Conservation (phyloP, 495 filamentous ascomycete species). For the Hypoxylon lienhwacheense region DNA sequence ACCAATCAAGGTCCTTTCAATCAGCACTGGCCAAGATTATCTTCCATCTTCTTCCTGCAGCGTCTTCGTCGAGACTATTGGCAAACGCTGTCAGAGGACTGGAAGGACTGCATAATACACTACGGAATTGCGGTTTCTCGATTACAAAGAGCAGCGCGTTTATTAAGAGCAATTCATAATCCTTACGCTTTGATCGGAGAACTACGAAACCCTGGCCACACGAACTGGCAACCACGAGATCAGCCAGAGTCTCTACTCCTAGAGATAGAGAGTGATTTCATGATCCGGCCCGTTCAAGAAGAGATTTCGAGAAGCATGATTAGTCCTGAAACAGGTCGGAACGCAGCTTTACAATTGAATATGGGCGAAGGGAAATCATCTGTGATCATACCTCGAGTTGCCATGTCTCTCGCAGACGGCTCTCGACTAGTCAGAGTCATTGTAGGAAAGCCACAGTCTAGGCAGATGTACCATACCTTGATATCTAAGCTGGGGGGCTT, state of each 20-base stretch:
- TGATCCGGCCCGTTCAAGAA: constrained; percentile 63
- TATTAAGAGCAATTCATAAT: constrained; percentile 31
- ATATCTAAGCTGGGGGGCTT: constrained; percentile 62
- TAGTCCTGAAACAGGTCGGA: constrained; percentile 45
- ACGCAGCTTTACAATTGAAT: constrained; percentile 68
- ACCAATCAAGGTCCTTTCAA: neutral
- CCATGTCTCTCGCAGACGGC: constrained; percentile 57
- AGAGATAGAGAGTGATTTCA: constrained; percentile 64
- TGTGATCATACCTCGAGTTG: constrained; percentile 67
- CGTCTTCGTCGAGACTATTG: constrained; percentile 38
- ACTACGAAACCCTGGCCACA: constrained; percentile 53
- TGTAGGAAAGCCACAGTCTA: constrained; percentile 63
- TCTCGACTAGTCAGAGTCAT: constrained; percentile 58
- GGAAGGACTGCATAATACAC: constrained; percentile 38
- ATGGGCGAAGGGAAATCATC: constrained; percentile 78
- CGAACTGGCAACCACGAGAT: constrained; percentile 54
- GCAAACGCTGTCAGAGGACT: constrained; percentile 29
- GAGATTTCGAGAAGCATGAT: constrained; percentile 62
- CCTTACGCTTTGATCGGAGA: constrained; percentile 51
- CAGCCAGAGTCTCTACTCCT: constrained; percentile 63
- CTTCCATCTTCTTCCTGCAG: constrained; percentile 41
- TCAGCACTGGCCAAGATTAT: constrained; percentile 37
- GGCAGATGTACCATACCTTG: constrained; percentile 66
- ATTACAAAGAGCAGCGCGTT: constrained; percentile 46
- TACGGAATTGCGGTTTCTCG: constrained; percentile 43